phyloP scores from a whole-genome alignment of 2,329 filamentous ascomycete genomes.

The Pseudocercospora macadamiae region DNA sequence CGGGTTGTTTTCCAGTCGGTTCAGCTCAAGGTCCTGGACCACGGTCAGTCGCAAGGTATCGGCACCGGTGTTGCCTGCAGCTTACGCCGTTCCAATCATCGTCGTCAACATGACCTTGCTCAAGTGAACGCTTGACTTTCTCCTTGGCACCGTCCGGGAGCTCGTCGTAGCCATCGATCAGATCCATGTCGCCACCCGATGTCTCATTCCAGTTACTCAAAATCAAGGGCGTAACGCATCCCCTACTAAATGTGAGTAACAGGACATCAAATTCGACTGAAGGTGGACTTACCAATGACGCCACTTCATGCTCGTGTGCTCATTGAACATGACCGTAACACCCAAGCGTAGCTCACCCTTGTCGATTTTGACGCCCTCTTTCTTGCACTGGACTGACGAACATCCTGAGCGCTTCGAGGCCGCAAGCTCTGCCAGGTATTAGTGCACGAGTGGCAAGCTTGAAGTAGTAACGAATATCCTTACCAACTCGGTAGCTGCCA shows the following conservation, averaged over 20 bases:
- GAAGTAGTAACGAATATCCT: neutral
- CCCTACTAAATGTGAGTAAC: conserved; percentile 60
- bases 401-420: conserved; percentile 67
- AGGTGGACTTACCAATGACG: conserved; percentile 74
- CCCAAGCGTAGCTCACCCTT: conserved; percentile 83
- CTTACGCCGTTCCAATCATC: conserved; percentile 88
- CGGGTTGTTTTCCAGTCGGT: conserved; percentile 60
- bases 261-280: neutral
- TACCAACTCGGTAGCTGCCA: conserved; percentile 25
- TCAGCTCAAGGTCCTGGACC: conserved; percentile 71
- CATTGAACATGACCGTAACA: conserved; percentile 65
- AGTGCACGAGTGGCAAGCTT: neutral
- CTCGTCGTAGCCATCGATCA: conserved; percentile 81
- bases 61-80: conserved; percentile 28
- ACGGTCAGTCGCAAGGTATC: conserved; percentile 23
- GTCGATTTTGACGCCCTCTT: conserved; percentile 67
- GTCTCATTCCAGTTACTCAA: conserved; percentile 66
- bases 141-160: conserved; percentile 68
- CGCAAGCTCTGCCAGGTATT: conserved; percentile 63
- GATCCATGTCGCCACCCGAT: conserved; percentile 62
- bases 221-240: conserved; percentile 80
- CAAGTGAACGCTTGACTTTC: conserved; percentile 73
- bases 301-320: conserved; percentile 71
- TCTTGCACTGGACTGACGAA: conserved; percentile 73
- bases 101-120: conserved; percentile 77